Conservation (phyloP, 2,329 filamentous ascomycete species). For the Alternaria incomplexa region DNA sequence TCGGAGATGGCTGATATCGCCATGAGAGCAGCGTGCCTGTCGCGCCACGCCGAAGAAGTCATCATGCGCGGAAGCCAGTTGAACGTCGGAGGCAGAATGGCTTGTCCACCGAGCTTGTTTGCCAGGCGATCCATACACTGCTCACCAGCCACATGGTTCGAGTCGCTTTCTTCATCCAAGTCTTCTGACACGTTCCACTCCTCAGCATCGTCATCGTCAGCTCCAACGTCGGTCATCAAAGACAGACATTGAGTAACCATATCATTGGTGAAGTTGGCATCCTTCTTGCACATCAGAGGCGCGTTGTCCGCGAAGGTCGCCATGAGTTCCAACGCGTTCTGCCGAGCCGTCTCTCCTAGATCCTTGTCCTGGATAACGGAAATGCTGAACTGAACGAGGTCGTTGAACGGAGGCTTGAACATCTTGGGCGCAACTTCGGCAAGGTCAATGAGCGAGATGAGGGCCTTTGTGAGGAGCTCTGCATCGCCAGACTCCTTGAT, state of each 20-base stretch:
- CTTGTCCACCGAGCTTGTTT: constrained; percentile 94
- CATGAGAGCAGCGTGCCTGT: constrained; percentile 96
- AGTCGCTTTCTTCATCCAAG: constrained; percentile 95
- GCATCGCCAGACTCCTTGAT: constrained; percentile 91
- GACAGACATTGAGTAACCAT: constrained; percentile 99
- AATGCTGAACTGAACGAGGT: constrained; percentile 89
- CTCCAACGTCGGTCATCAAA: constrained; percentile 95
- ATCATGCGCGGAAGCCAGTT: constrained; percentile 98
- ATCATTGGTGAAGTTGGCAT: constrained; percentile 86
- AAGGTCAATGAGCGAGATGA: constrained; percentile 90
- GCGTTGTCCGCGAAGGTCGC: constrained; percentile 96
- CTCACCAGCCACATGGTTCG: constrained; percentile 96
- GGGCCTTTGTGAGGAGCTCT: constrained; percentile 86
- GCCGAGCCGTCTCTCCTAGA: constrained; percentile 83
- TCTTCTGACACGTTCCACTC: constrained; percentile 96
- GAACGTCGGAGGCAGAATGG: constrained; percentile 92
- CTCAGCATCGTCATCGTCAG: constrained; percentile 90
- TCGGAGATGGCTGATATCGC: constrained; percentile 98
- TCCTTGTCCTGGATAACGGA: constrained; percentile 97
- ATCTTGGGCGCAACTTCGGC: constrained; percentile 95
- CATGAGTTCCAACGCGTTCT: constrained; percentile 96
- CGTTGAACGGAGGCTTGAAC: constrained; percentile 95
- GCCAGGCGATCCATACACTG: constrained; percentile 98
- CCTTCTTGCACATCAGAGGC: constrained; percentile 93
- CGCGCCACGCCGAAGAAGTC: constrained; percentile 90